These are phyloP conservation scores for Ophiostoma himal-ulmi DNA, from an alignment of 2,329 filamentous ascomycete genomes.

Conservation along the genomic window DNA sequence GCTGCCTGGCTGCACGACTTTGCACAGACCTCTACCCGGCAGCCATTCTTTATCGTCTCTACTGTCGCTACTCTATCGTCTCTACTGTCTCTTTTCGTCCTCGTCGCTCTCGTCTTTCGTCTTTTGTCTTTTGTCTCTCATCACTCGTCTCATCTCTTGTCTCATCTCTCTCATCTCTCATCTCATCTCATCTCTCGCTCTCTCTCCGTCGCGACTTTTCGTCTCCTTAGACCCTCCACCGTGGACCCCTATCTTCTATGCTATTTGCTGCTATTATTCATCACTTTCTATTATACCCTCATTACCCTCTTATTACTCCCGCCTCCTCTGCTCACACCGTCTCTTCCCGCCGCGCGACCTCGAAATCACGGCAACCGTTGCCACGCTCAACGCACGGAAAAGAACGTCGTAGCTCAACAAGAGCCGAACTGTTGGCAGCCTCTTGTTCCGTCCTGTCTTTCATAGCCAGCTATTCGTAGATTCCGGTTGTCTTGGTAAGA, in stretches of 20 bases:
- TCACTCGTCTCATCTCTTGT: neutral
- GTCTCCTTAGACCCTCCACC: neutral
- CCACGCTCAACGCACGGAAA: neutral
- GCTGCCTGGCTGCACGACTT: constrained; percentile 2
- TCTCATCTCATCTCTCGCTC: neutral
- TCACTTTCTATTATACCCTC: neutral
- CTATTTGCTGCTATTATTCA: neutral
- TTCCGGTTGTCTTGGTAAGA: constrained; percentile 8
- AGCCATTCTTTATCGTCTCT: neutral
- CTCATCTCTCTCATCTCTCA: neutral
- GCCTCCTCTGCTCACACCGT: neutral
- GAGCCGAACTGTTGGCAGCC: neutral
- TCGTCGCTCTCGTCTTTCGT: too few relatives aligned
- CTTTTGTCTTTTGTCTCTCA: neutral
- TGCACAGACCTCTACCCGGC: neutral
- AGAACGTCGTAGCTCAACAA: constrained; percentile 2
- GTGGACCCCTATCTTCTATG: constrained; percentile 1
- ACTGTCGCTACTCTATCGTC: neutral
- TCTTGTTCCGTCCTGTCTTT: neutral
- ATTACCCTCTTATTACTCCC: neutral
- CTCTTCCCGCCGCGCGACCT: neutral
- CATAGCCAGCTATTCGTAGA: neutral
- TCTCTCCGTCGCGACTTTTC: neutral
- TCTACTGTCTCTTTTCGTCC: neutral
- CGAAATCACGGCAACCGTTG: constrained; percentile 5